Evolutionary conservation across 23 red algal species (phyloP), one percentile per base, ranked within the genome.

Genomic region (Agarophyton chilense): DNA sequence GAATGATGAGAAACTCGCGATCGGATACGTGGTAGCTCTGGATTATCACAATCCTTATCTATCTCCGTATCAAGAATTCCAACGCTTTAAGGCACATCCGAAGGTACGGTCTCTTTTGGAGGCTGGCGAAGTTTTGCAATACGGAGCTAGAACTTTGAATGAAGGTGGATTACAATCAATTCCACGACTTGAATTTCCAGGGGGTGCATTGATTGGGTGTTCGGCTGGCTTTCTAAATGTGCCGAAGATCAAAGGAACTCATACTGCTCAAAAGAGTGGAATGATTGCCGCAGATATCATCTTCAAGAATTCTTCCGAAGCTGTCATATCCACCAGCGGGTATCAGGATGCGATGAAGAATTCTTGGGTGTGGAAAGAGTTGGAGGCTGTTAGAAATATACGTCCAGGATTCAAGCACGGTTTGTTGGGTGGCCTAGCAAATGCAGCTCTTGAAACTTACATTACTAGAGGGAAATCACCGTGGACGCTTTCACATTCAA

Each of bases 191-290:
- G 88, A 68, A 19, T 98, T 98, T 93, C 89, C 92, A n/a, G 96
- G 96, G 16, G 96, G 96, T 6, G 96, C 87, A 10, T 70, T 98
- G 28, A 85, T 98, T 77, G 96, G 96, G 17, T 98, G 96, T 43
- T 78, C 82, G 2, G 96, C 96, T 5, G 96, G 96, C n/a, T 98
- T 98, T 84, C 43, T 98, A 38, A 98, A 98, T 56, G 96, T 98
- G n/a, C 96, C 96, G 18, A 98, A 98, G 73, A 95, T 98, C 38
- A 98, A 98, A 60, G 96, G 96, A 45, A 98, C 96, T 29, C 96
- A 98, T 60, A 98, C 96, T 57, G 96, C 96, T 40, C 92, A 93
- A 88, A 98, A 98, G 61, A 95, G 93, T 75, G 96, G 96, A 35
- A 95, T 98, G 93, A 61, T 98, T 19, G 96, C 96, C 2, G 96